These are phyloP conservation scores for Fusarium sterilihyphosum DNA, from an alignment of 2,329 filamentous ascomycete species.

Conservation along the genomic window DNA sequence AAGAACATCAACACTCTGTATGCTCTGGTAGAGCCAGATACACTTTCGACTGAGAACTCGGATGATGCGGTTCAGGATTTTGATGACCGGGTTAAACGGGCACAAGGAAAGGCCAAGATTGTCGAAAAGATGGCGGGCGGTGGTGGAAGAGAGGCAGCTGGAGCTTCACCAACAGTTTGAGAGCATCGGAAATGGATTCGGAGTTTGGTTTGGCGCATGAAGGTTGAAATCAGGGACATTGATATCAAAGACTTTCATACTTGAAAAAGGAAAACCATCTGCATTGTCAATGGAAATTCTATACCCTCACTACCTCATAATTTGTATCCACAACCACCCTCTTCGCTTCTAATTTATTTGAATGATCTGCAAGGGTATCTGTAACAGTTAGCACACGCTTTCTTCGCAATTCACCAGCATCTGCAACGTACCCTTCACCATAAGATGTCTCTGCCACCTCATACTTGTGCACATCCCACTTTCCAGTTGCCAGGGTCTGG, in stretches of 20 bases:
- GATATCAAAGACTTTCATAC: background rate
- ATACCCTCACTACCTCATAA: slow-evolving; percentile 42
- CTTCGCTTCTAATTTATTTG: slow-evolving; percentile 52
- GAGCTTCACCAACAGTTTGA: slow-evolving; percentile 6
- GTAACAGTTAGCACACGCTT: slow-evolving; percentile 35
- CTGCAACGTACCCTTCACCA: slow-evolving; percentile 68
- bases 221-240: background rate
- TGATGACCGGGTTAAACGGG: slow-evolving; percentile 87
- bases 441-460: slow-evolving; percentile 75
- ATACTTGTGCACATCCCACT: slow-evolving; percentile 76
- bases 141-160: slow-evolving; percentile 29
- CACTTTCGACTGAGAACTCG: slow-evolving; percentile 80
- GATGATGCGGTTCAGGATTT: slow-evolving; percentile 92
- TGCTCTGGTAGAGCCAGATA: slow-evolving; percentile 81
- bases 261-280: slow-evolving; percentile 41
- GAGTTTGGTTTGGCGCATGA: slow-evolving; percentile 12
- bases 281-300: slow-evolving; percentile 46
- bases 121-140: slow-evolving; percentile 74
- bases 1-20: slow-evolving; percentile 82
- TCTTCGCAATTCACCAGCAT: too few relatives aligned
- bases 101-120: slow-evolving; percentile 84
- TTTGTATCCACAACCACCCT: slow-evolving; percentile 45
- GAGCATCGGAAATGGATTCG: background rate
- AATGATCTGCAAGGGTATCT: slow-evolving; percentile 74
- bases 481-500: slow-evolving; percentile 62